Percentiles rank a stretch among this genome's conserved stretches.
phyloP scores from a whole-genome alignment of 1,284 basidiomycete genomes.

The Sporisorium exsertum region DNA sequence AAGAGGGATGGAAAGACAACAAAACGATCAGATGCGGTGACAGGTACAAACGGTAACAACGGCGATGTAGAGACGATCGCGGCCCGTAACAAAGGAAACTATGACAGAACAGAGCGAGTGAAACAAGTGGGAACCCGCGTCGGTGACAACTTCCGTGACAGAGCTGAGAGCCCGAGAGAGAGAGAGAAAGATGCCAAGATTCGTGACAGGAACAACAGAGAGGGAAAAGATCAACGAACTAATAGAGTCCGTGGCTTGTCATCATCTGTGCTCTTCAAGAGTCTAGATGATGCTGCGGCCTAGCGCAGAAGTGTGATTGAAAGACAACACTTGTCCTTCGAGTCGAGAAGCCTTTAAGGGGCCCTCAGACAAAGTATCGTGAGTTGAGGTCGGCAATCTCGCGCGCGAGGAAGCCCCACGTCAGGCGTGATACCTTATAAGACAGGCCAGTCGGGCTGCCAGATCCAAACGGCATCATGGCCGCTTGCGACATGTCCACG shows the following conservation, averaged over 20 bases:
- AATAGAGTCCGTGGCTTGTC: conserved; percentile 4
- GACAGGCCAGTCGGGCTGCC: conserved; percentile 53
- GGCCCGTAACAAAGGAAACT: conserved; percentile 5
- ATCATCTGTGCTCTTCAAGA: neutral
- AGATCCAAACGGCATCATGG: conserved; percentile 47
- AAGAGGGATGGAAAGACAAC: neutral
- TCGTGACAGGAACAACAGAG: neutral
- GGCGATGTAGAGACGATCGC: conserved; percentile 5
- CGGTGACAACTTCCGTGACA: neutral
- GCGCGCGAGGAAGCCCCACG: conserved; percentile 58
- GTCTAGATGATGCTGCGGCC: neutral
- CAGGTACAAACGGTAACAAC: conserved; percentile 2
- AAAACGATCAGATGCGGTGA: conserved; percentile 3
- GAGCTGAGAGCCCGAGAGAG: neutral
- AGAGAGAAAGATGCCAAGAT: neutral
- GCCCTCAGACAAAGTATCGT: conserved; percentile 53
- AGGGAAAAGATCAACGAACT: neutral
- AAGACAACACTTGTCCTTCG: no score
- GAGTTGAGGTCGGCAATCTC: conserved; percentile 63
- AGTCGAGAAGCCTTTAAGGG: neutral
- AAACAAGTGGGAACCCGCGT: conserved; percentile 6
- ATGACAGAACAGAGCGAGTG: neutral
- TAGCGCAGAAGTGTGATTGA: neutral
- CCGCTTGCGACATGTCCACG: conserved; percentile 39
- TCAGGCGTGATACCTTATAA: conserved; percentile 43